phyloP scores from a whole-genome alignment of 2,329 filamentous ascomycete genomes.

The Paramyrothecium sp. region DNA sequence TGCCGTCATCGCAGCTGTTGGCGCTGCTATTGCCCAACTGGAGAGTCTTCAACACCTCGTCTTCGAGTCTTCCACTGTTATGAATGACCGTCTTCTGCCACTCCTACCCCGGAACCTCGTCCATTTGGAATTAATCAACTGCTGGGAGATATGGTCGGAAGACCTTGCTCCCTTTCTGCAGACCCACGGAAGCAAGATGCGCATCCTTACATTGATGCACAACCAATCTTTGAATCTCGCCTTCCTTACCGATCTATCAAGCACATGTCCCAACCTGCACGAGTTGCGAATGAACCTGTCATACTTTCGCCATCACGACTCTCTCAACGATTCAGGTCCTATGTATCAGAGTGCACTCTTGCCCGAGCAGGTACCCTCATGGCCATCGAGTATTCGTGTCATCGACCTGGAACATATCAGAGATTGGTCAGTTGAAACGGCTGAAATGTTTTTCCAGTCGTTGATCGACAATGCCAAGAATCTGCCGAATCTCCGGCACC shows the following conservation, averaged over 20 bases:
- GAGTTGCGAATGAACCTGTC: constrained; percentile 74
- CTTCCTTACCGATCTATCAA: constrained; percentile 67
- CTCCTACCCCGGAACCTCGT: constrained; percentile 65
- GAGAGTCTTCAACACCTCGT: constrained; percentile 64
- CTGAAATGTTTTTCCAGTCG: constrained; percentile 76
- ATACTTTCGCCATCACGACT: constrained; percentile 70
- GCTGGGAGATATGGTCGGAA: constrained; percentile 69
- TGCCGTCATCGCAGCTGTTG: constrained; percentile 36
- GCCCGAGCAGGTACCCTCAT: constrained; percentile 66
- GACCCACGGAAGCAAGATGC: constrained; percentile 65
- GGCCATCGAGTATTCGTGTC: constrained; percentile 70
- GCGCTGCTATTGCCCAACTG: constrained; percentile 41
- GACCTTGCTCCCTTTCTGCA: constrained; percentile 64
- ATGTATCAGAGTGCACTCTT: constrained; percentile 69
- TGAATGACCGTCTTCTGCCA: constrained; percentile 67
- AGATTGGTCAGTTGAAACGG: constrained; percentile 68
- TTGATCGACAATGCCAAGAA: constrained; percentile 68
- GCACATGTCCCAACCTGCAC: constrained; percentile 68
- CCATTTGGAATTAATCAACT: constrained; percentile 75
- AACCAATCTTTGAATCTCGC: constrained; percentile 76
- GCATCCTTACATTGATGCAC: constrained; percentile 69
- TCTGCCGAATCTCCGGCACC: constrained; percentile 64
- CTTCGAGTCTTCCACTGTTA: constrained; percentile 72
- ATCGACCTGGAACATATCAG: constrained; percentile 77
- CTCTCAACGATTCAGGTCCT: constrained; percentile 70